phyloP scores from a whole-genome alignment of 2,329 filamentous ascomycete genomes.

The Fusarium gaditjirri region DNA sequence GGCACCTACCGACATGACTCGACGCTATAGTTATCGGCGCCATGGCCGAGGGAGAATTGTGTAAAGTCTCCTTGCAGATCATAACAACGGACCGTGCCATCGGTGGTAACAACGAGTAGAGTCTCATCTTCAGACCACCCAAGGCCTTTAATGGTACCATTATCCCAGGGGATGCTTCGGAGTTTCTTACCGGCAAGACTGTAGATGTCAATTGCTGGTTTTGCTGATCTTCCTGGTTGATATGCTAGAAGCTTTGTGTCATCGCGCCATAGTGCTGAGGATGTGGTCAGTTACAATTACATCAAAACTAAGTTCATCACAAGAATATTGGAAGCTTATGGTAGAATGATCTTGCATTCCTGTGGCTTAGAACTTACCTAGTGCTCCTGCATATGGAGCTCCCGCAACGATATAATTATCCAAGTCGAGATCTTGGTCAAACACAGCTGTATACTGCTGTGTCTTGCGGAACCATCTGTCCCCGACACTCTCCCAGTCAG shows the following conservation, averaged over 20 bases:
- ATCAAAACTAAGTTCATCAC: conserved; percentile 9
- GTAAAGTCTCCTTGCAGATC: conserved; percentile 95
- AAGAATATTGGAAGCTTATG: conserved; percentile 5
- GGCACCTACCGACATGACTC: conserved; percentile 74
- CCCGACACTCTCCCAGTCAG: conserved; percentile 94
- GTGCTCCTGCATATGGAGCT: conserved; percentile 91
- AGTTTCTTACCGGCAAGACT: conserved; percentile 91
- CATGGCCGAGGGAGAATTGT: conserved; percentile 91
- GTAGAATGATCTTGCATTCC: neutral
- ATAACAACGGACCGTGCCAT: conserved; percentile 91
- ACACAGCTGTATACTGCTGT: conserved; percentile 91
- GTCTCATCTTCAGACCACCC: conserved; percentile 98
- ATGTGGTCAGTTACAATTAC: conserved; percentile 13
- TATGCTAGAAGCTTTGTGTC: conserved; percentile 85
- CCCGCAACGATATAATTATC: conserved; percentile 94
- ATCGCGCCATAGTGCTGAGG: conserved; percentile 84
- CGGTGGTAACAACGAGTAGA: conserved; percentile 85
- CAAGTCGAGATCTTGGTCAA: conserved; percentile 91
- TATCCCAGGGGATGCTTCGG: conserved; percentile 89
- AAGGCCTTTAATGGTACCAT: conserved; percentile 84
- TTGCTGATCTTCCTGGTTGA: conserved; percentile 75
- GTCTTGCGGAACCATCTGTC: conserved; percentile 96
- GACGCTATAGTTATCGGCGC: conserved; percentile 88
- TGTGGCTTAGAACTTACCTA: conserved; percentile 71
- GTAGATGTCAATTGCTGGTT: conserved; percentile 92